These are phyloP conservation scores for Vanrija sp. DNA, from an alignment of 1,284 basidiomycete species.

Conservation along the genomic window DNA sequence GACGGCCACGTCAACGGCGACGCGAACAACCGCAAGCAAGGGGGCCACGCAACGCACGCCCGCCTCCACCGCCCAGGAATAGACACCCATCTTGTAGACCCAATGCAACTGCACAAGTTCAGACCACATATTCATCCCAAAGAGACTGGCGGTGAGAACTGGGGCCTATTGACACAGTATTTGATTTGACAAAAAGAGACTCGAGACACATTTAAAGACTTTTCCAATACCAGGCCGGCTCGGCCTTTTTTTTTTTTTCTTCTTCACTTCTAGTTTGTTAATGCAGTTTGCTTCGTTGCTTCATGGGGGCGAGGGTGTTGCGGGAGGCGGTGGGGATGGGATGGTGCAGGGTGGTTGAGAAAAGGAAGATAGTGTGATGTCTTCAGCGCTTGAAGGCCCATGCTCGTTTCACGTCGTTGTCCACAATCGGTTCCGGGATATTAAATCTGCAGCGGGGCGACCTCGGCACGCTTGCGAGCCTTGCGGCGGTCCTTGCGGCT, in stretches of 20 bases:
- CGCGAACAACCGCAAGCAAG: too few relatives aligned
- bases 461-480: conserved; percentile 1
- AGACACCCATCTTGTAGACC: too few relatives aligned
- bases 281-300: neutral
- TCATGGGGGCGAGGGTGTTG: neutral
- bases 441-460: conserved; percentile 17
- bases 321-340: too few relatives aligned
- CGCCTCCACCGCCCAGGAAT: too few relatives aligned
- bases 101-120: too few relatives aligned
- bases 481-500: conserved; percentile 19
- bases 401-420: neutral
- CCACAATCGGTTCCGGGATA: neutral
- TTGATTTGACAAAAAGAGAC: too few relatives aligned
- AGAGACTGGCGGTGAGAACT: too few relatives aligned
- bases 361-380: neutral
- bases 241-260: neutral
- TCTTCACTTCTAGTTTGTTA: neutral
- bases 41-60: too few relatives aligned
- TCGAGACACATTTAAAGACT: too few relatives aligned
- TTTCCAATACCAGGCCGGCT: neutral
- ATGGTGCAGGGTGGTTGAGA: neutral
- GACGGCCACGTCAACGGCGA: too few relatives aligned
- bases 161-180: too few relatives aligned
- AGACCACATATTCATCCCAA: too few relatives aligned
- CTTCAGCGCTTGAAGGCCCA: neutral